Conservation (phyloP, 1,284 basidiomycete species). For the Moesziomyces sp. region DNA sequence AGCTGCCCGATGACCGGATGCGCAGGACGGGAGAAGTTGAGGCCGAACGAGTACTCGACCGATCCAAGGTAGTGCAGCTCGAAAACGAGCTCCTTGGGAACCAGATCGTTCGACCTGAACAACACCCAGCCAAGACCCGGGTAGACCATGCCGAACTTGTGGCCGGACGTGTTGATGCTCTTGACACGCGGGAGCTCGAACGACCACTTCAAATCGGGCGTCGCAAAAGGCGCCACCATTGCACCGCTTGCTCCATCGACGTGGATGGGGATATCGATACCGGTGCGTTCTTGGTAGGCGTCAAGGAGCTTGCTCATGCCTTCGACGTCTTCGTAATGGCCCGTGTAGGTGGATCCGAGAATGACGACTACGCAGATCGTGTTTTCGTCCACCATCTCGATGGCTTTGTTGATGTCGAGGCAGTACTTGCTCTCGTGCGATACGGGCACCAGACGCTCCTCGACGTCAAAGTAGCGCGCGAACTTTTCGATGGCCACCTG, state of each 20-base stretch:
- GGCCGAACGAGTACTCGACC: slow-evolving; percentile 76
- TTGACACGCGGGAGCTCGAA: slow-evolving; percentile 75
- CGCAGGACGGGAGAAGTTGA: slow-evolving; percentile 93
- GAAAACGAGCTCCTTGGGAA: slow-evolving; percentile 76
- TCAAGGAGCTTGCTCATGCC: slow-evolving; percentile 87
- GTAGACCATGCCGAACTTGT: slow-evolving; percentile 88
- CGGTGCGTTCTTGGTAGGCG: slow-evolving; percentile 83
- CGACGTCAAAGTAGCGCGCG: slow-evolving; percentile 90
- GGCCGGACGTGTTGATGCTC: slow-evolving; percentile 77
- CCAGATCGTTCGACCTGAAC: slow-evolving; percentile 66
- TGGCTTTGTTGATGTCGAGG: slow-evolving; percentile 83
- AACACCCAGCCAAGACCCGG: slow-evolving; percentile 74
- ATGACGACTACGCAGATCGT: slow-evolving; percentile 73
- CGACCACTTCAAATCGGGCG: slow-evolving; percentile 84
- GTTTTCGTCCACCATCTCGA: slow-evolving; percentile 91
- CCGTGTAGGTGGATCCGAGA: slow-evolving; percentile 82
- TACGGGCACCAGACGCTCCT: slow-evolving; percentile 69
- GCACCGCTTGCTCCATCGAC: slow-evolving; percentile 70
- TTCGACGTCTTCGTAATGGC: slow-evolving; percentile 90
- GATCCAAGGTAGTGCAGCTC: slow-evolving; percentile 77
- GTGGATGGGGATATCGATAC: slow-evolving; percentile 74
- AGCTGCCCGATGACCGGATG: slow-evolving; percentile 91
- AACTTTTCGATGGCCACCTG: slow-evolving; percentile 73
- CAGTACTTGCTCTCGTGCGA: slow-evolving; percentile 72
- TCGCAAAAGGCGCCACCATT: slow-evolving; percentile 77